Conservation (phyloP, 257 asterid genomes). For the Solanum virginianum region DNA sequence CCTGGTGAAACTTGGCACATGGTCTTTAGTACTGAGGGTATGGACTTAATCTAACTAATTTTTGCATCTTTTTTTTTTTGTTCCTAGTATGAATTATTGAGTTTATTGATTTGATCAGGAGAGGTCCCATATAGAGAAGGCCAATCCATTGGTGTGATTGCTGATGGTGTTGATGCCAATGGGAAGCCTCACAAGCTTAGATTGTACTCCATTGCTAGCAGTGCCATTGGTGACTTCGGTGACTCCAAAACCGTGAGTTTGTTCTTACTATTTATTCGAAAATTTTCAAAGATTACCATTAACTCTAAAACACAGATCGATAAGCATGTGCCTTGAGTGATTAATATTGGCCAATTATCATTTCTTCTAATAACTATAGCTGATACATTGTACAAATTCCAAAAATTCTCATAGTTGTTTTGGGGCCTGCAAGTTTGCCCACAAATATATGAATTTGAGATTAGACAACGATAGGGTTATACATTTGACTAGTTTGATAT, state of each 20-base stretch:
- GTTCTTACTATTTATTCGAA: background rate
- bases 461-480: background rate
- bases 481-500: background rate
- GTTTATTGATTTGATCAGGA: conserved; percentile 16
- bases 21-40: conserved; percentile 94
- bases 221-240: conserved; percentile 94
- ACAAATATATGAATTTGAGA: background rate
- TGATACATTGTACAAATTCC: background rate
- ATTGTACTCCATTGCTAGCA: conserved; percentile 93
- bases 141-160: conserved; percentile 81
- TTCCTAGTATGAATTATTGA: too few relatives aligned
- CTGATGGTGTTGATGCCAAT: conserved; percentile 89
- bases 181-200: conserved; percentile 96
- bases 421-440: background rate
- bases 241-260: conserved; percentile 85
- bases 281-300: background rate
- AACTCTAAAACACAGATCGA: background rate
- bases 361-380: background rate
- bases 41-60: background rate
- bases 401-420: background rate
- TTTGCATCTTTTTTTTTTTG: background rate
- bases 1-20: conserved; percentile 99
- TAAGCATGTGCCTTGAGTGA: background rate
- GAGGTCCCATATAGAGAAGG: conserved; percentile 89
- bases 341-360: background rate